These are phyloP conservation scores for Yamadazyma sp. DNA, from an alignment of 805 yeast genomes.

Conservation along the genomic window DNA sequence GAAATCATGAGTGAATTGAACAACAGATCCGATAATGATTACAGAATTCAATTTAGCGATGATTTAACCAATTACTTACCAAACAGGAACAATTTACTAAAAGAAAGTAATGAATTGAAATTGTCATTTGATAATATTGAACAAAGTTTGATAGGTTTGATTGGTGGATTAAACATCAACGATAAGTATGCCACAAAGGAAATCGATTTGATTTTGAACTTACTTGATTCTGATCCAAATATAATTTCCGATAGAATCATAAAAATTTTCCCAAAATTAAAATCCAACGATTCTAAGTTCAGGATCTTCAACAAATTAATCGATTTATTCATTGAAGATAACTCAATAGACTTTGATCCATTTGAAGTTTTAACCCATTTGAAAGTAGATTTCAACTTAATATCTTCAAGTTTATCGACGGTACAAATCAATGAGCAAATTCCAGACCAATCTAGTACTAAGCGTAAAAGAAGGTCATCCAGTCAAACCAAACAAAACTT, in stretches of 20 bases:
- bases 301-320: slow-evolving; percentile 47
- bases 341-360: slow-evolving; percentile 28
- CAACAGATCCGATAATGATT: slow-evolving; percentile 23
- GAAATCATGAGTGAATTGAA: slow-evolving; percentile 18
- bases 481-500: slow-evolving; percentile 73
- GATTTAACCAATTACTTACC: slow-evolving; percentile 27
- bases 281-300: slow-evolving; percentile 51
- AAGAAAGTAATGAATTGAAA: slow-evolving; percentile 45
- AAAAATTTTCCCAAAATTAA: slow-evolving; percentile 55
- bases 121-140: slow-evolving; percentile 53
- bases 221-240: slow-evolving; percentile 31
- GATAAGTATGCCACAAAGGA: slow-evolving; percentile 54
- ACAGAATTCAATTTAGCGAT: slow-evolving; percentile 29
- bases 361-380: slow-evolving; percentile 52
- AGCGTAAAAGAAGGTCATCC: slow-evolving; percentile 80
- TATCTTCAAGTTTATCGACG: slow-evolving; percentile 56
- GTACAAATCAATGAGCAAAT: slow-evolving; percentile 52
- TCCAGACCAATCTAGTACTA: slow-evolving; percentile 53
- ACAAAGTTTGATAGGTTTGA: slow-evolving; percentile 50
- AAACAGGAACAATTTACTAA: slow-evolving; percentile 44
- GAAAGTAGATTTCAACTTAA: slow-evolving; percentile 51
- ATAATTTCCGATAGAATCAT: slow-evolving; percentile 49
- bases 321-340: slow-evolving; percentile 40
- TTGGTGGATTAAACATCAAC: slow-evolving; percentile 43
- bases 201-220: slow-evolving; percentile 60